These are phyloP conservation scores for Wickerhamiella bombiphila DNA, from an alignment of 805 yeast genomes.

Conservation along the genomic window DNA sequence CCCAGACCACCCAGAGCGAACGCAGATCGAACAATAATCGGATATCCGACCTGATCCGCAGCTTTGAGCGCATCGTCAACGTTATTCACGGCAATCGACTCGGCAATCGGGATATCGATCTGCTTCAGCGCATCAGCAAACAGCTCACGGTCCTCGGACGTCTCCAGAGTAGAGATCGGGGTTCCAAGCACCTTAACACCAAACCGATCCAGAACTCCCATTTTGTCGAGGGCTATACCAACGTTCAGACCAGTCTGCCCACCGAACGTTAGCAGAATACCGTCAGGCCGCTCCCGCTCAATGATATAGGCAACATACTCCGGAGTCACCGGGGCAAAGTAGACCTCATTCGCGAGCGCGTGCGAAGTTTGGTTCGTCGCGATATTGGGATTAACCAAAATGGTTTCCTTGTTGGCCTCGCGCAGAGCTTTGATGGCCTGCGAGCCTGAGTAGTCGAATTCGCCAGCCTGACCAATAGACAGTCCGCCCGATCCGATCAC, in stretches of 20 bases:
- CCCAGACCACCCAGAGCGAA: constrained; percentile 96
- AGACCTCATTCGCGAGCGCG: constrained; percentile 86
- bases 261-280: constrained; percentile 89
- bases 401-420: constrained; percentile 75
- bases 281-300: constrained; percentile 93
- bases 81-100: constrained; percentile 86
- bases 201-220: constrained; percentile 84
- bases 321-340: constrained; percentile 91
- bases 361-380: constrained; percentile 96
- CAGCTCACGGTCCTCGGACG: constrained; percentile 94
- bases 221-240: constrained; percentile 85
- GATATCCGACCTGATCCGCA: constrained; percentile 78
- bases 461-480: constrained; percentile 97
- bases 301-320: constrained; percentile 91
- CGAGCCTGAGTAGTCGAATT: constrained; percentile 88
- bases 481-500: constrained; percentile 96
- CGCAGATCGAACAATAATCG: constrained; percentile 94
- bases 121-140: constrained; percentile 92
- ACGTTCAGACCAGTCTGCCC: constrained; percentile 97
- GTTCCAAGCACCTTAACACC: constrained; percentile 94
- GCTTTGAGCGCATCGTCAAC: constrained; percentile 90
- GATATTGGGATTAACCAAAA: constrained; percentile 85
- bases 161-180: constrained; percentile 87
- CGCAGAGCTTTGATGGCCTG: constrained; percentile 93
- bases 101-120: constrained; percentile 91